A percentile compares a stretch with the other conserved stretches of the same genome.
These are phyloP conservation scores for Rhazya stricta DNA, from an alignment of 257 asterid genomes.

Conservation along the genomic window DNA sequence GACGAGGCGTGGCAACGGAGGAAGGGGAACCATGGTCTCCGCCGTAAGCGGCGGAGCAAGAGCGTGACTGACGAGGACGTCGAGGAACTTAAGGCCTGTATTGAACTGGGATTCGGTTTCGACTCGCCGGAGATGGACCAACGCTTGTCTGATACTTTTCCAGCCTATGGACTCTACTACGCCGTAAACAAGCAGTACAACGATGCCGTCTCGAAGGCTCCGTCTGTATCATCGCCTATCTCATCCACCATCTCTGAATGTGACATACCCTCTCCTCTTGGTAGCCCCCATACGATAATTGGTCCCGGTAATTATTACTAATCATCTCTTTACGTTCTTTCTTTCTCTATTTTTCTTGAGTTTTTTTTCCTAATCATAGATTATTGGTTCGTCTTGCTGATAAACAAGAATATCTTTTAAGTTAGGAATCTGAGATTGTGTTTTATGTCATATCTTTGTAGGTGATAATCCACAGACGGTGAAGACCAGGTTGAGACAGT, in stretches of 20 bases:
- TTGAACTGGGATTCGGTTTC: constrained; percentile 70
- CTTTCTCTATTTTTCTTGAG: not conserved
- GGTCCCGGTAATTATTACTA: constrained; percentile 39
- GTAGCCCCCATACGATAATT: constrained; percentile 51
- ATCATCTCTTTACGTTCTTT: not conserved
- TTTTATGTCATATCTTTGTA: constrained; percentile 12
- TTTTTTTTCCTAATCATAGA: not conserved
- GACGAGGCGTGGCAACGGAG: constrained; percentile 72
- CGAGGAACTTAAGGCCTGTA: constrained; percentile 71
- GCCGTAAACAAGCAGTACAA: constrained; percentile 51
- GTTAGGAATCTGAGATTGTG: not conserved
- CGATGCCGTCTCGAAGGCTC: constrained; percentile 33
- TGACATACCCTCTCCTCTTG: constrained; percentile 42
- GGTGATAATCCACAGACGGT: constrained; percentile 62
- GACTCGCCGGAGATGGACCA: constrained; percentile 67
- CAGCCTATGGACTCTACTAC: constrained; percentile 66
- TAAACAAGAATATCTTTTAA: not conserved
- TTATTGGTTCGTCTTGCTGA: not conserved
- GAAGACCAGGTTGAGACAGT: constrained; percentile 68
- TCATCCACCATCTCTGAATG: constrained; percentile 33
- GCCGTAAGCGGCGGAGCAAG: constrained; percentile 38
- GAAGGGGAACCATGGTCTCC: constrained; percentile 31
- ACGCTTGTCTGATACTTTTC: constrained; percentile 61
- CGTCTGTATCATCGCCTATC: constrained; percentile 24
- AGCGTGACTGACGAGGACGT: constrained; percentile 81